Evolutionary conservation across 2,329 filamentous ascomycete species (phyloP), one percentile per base, ranked within the genome.

Genomic region (Apiospora rasikravindrae): DNA sequence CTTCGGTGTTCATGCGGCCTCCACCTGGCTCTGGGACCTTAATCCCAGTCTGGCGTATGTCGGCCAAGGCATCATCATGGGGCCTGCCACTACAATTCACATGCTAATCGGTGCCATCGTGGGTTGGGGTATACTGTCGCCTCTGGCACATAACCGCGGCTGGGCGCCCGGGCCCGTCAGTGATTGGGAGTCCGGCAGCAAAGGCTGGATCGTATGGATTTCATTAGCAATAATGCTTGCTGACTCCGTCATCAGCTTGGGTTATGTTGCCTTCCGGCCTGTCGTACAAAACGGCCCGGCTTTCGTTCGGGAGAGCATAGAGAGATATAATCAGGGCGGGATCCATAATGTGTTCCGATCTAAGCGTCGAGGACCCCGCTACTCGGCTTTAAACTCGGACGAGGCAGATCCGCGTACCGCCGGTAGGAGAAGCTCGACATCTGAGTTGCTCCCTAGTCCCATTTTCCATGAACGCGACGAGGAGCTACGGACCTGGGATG

Each of bases 131-230:
- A 81, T 98, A 7, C 86, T 99, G 1, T 98, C 95, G 3, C 96
- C 96, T 0, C 82, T 98, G 10, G 95, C 96, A 4, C 98, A 98
- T 81, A 84, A 87, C 71, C 90, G 89, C 76, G 94, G 93, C 2
- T 99, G 96, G 96, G 96, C 96, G 13, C 93, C 95, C 2, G 96
- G 95, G 0, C 88, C 91, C 1, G 94, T 98, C 0, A 88, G 90
- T 71, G 93, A 97, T 80, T 99, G 96, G 96, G 93, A 96, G 73
- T 90, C 88, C 22, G 96, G 96, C 13, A 98, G 94, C 80, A 98
- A 98, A 83, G 96, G 96, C 51, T 99, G 96, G 96, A 98, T 99
- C 73, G 94, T 99, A 0, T 99, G 96, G 96, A 88, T 97, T 2
- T 98, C 94, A 45, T 85, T 99, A 42, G 94, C 96, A 4, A 98